These are phyloP conservation scores for Botrytis medusae DNA, from an alignment of 2,329 filamentous ascomycete species.

Conservation along the genomic window DNA sequence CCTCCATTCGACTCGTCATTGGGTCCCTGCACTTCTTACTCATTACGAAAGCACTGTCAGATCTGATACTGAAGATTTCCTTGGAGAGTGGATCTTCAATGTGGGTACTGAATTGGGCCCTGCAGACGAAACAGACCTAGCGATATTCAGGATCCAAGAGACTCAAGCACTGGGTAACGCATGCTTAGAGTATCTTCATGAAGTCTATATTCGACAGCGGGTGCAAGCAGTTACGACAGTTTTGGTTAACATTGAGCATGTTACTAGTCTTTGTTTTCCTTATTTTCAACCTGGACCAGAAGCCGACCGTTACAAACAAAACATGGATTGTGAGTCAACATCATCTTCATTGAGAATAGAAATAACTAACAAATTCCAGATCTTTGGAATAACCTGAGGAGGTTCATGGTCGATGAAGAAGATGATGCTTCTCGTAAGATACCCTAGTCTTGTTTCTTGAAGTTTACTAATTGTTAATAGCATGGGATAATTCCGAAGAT, in stretches of 20 bases:
- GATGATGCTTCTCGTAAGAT: constrained; percentile 43
- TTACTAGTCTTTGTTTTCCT: constrained; percentile 32
- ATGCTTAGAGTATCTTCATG: constrained; percentile 38
- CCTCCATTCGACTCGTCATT: constrained; percentile 46
- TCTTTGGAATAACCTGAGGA: constrained; percentile 36
- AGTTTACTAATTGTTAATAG: constrained; percentile 27
- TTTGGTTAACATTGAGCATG: constrained; percentile 32
- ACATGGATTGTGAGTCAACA: constrained; percentile 30
- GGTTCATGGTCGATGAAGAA: constrained; percentile 40
- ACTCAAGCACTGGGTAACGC: constrained; percentile 33
- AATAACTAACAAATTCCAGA: constrained; percentile 23
- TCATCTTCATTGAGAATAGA: neutral
- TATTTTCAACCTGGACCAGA: constrained; percentile 31
- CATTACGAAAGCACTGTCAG: constrained; percentile 49
- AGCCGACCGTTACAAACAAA: constrained; percentile 27
- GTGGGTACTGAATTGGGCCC: constrained; percentile 25
- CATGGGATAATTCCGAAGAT: constrained; percentile 40
- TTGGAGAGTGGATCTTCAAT: constrained; percentile 31
- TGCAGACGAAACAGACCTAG: constrained; percentile 24
- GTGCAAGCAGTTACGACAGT: constrained; percentile 34
- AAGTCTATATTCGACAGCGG: constrained; percentile 35
- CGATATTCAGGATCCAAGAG: neutral
- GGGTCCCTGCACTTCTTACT: constrained; percentile 54
- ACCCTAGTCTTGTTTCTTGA: neutral
- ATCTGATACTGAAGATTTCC: constrained; percentile 41